Conservation (phyloP, 805 yeast genomes). For the Saturnispora silvae region DNA sequence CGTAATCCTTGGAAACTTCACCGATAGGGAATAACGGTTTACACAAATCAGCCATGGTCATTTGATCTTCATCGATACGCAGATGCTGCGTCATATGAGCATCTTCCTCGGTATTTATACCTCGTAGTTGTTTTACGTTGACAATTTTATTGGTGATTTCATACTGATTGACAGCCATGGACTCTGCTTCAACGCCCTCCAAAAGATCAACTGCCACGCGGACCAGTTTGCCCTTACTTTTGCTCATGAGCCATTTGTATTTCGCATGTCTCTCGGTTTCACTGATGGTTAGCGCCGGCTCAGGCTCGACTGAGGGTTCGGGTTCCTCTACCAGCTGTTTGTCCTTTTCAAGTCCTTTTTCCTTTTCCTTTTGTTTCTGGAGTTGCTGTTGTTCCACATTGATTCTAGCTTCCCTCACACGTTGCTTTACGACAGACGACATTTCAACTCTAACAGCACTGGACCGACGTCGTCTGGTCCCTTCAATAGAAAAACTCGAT, state of each 20-base stretch:
- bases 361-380: too few species aligned
- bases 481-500: too few species aligned
- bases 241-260: slow-evolving; percentile 10
- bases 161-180: slow-evolving; percentile 8
- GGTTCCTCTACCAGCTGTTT: too few species aligned
- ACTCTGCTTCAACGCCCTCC: slow-evolving; percentile 3
- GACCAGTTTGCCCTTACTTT: slow-evolving; percentile 2
- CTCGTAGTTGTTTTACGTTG: slow-evolving; percentile 20
- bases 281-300: slow-evolving; percentile 2
- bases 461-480: too few species aligned
- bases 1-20: slow-evolving; percentile 45
- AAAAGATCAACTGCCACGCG: slow-evolving; percentile 5
- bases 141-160: slow-evolving; percentile 10
- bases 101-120: slow-evolving; percentile 28
- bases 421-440: slow-evolving; percentile 2
- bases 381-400: too few species aligned
- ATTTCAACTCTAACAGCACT: too few species aligned
- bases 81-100: slow-evolving; percentile 32
- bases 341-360: too few species aligned
- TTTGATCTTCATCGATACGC: slow-evolving; percentile 38
- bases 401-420: slow-evolving; percentile 4
- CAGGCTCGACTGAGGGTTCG: too few species aligned
- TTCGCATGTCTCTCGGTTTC: slow-evolving; percentile 5
- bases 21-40: slow-evolving; percentile 61
- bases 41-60: slow-evolving; percentile 64